Percentiles rank a stretch among this genome's conserved stretches.
Conservation (phyloP, 2,329 filamentous ascomycete genomes). For the Cytospora paraplurivora region DNA sequence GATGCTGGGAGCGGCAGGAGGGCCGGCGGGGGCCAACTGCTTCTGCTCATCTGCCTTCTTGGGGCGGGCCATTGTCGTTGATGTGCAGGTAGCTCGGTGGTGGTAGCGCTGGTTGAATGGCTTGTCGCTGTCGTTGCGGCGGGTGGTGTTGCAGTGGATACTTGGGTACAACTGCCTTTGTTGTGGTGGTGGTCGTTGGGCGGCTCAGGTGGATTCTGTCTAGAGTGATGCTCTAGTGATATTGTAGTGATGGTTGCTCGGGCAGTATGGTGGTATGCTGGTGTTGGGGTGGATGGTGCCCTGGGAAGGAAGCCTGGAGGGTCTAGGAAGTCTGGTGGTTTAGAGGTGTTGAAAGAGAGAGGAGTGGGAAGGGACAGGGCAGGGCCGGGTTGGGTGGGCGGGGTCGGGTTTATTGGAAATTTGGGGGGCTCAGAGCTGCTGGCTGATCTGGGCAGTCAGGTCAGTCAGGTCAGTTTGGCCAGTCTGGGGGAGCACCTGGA, state of each 20-base stretch:
- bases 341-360: constrained; percentile 25
- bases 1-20: constrained; percentile 19
- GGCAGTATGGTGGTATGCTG: background rate
- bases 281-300: constrained; percentile 16
- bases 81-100: constrained; percentile 15
- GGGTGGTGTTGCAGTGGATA: constrained; percentile 3
- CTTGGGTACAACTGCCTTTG: background rate
- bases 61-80: constrained; percentile 41
- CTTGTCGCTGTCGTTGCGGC: background rate
- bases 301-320: constrained; percentile 22
- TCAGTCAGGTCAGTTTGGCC: no score
- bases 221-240: constrained; percentile 20
- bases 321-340: constrained; percentile 14
- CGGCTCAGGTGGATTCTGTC: background rate
- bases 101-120: background rate
- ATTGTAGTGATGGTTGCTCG: constrained; percentile 8
- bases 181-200: constrained; percentile 11
- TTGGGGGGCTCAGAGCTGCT: constrained; percentile 20
- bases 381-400: constrained; percentile 16
- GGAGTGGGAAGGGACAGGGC: constrained; percentile 18
- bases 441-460: constrained; percentile 21
- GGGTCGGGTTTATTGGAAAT: constrained; percentile 24
- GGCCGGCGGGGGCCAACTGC: constrained; percentile 25
- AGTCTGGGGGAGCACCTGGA: background rate
- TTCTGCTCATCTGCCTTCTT: constrained; percentile 41